Percentiles rank a stretch among this genome's conserved stretches.
phyloP scores from a whole-genome alignment of 2,329 filamentous ascomycete species.

The Plenodomus biglobosus region DNA sequence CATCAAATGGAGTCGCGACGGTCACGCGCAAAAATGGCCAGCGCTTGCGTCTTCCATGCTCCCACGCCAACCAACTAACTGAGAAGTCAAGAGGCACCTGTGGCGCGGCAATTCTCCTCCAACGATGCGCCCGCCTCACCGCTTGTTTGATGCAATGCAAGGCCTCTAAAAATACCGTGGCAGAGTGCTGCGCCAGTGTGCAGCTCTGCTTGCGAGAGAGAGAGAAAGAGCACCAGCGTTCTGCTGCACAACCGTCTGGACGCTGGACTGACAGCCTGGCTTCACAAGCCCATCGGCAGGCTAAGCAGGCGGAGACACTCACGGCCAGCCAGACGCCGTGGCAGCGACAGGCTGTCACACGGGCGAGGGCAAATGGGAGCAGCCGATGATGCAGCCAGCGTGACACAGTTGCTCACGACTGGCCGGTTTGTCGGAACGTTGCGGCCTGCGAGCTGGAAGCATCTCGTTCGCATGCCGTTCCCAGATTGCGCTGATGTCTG shows the following conservation, averaged over 20 bases:
- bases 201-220: slow-evolving; percentile 22
- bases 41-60: slow-evolving; percentile 9
- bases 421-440: slow-evolving; percentile 29
- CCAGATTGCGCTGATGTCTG: slow-evolving; percentile 23
- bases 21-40: slow-evolving; percentile 2
- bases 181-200: slow-evolving; percentile 24
- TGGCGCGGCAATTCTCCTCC: slow-evolving; percentile 9
- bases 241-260: neutral
- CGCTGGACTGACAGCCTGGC: too few species aligned
- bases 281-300: slow-evolving; percentile 9
- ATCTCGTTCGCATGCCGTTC: slow-evolving; percentile 34
- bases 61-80: slow-evolving; percentile 3
- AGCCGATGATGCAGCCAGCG: slow-evolving; percentile 19
- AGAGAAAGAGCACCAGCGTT: too few species aligned
- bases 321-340: slow-evolving; percentile 6
- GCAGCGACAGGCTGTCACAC: slow-evolving; percentile 21
- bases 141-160: slow-evolving; percentile 31
- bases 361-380: neutral
- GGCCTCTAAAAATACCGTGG: slow-evolving; percentile 36
- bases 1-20: slow-evolving; percentile 7
- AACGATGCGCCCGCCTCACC: slow-evolving; percentile 33
- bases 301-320: slow-evolving; percentile 12
- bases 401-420: neutral
- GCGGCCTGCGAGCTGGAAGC: slow-evolving; percentile 29
- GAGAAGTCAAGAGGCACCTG: too few species aligned